Conservation (phyloP, 1,284 basidiomycete genomes). For the Ustilago hordei region DNA sequence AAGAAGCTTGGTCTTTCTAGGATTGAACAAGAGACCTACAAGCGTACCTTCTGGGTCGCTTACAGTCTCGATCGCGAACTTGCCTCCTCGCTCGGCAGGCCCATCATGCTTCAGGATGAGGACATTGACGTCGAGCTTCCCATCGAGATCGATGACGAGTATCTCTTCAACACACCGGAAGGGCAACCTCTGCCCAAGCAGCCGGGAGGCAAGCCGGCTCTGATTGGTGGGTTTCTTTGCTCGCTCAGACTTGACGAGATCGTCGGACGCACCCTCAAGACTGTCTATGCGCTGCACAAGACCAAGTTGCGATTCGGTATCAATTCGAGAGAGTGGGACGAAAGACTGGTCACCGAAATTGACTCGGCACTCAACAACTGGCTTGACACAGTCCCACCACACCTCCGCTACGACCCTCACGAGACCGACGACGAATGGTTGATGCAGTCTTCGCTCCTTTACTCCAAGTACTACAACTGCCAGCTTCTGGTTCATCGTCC, state of each 20-base stretch:
- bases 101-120: constrained; percentile 61
- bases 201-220: constrained; percentile 37
- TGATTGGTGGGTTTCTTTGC: constrained; percentile 52
- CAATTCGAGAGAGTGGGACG: constrained; percentile 57
- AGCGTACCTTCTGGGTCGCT: constrained; percentile 57
- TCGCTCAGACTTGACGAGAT: constrained; percentile 57
- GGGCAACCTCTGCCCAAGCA: constrained; percentile 37
- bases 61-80: constrained; percentile 60
- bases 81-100: constrained; percentile 51
- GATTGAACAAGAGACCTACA: constrained; percentile 50
- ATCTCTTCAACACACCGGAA: constrained; percentile 44
- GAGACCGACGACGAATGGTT: constrained; percentile 55
- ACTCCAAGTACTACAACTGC: constrained; percentile 59
- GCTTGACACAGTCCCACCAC: constrained; percentile 58
- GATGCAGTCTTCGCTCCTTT: constrained; percentile 53
- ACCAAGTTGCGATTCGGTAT: constrained; percentile 58
- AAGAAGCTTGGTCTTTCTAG: constrained; percentile 45
- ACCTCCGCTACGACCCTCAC: constrained; percentile 58
- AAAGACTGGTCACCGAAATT: constrained; percentile 62
- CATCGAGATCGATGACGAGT: constrained; percentile 57
- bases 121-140: constrained; percentile 62
- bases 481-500: constrained; percentile 65
- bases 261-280: constrained; percentile 60
- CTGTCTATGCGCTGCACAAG: constrained; percentile 61
- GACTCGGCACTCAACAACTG: constrained; percentile 63